These are phyloP conservation scores for Trypanosoma scelopori DNA, from an alignment of 208 protist genomes.

Conservation along the genomic window DNA sequence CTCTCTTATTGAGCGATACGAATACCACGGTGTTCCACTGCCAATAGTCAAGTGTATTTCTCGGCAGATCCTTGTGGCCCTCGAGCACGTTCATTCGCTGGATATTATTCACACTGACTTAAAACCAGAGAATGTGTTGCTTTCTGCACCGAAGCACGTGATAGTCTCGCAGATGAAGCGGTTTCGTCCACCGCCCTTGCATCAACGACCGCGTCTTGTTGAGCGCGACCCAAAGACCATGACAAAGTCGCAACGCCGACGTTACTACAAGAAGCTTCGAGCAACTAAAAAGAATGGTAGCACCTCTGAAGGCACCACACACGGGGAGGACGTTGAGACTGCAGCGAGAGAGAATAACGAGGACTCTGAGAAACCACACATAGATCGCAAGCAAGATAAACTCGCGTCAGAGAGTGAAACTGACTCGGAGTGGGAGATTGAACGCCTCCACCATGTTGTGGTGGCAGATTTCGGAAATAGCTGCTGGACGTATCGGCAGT, in stretches of 20 bases:
- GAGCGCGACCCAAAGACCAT: slow-evolving; percentile 86
- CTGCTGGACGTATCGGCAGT: slow-evolving; percentile 97
- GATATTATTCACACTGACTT: slow-evolving; percentile 98
- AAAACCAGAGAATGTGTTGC: slow-evolving; percentile 96
- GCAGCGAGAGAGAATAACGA: slow-evolving; percentile 9
- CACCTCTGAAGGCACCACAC: slow-evolving; percentile 3
- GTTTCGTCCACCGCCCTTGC: slow-evolving; percentile 70
- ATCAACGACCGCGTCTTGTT: slow-evolving; percentile 72
- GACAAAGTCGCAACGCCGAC: slow-evolving; percentile 91
- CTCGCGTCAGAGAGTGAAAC: slow-evolving; percentile 49
- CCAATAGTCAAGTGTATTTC: slow-evolving; percentile 93
- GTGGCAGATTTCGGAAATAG: slow-evolving; percentile 99
- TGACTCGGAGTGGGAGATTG: slow-evolving; percentile 82
- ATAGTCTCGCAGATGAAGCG: slow-evolving; percentile 88
- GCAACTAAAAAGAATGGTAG: slow-evolving; percentile 21
- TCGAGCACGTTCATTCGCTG: slow-evolving; percentile 95
- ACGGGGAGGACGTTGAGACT: slow-evolving; percentile 1
- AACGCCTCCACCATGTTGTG: slow-evolving; percentile 91
- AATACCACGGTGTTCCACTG: slow-evolving; percentile 95
- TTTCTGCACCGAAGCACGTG: slow-evolving; percentile 82
- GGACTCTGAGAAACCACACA: slow-evolving; percentile 5
- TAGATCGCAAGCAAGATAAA: slow-evolving; percentile 33
- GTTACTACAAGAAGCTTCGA: slow-evolving; percentile 89
- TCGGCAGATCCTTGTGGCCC: slow-evolving; percentile 83
- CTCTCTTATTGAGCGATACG: slow-evolving; percentile 94